Evolutionary conservation across 306 rosid species (phyloP), one percentile per base, ranked within the genome.

Genomic region (Trichosanthes truncata): DNA sequence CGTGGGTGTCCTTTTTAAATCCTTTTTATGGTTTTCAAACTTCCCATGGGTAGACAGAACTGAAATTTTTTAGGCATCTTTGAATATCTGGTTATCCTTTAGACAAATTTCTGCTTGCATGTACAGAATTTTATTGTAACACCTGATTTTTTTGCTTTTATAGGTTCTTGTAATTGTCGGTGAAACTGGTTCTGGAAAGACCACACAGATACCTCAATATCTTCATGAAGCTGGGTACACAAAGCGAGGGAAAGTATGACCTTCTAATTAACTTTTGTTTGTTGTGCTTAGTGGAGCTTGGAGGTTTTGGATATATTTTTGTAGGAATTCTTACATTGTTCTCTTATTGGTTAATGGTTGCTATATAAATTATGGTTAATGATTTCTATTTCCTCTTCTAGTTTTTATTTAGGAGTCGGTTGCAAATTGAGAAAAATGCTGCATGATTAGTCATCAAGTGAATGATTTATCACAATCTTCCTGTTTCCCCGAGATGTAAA

Each of bases 131-230:
- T 46, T 11, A 17, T 73, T 26, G 15, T 48, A 73, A 46, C n/a
- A 20, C 26, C 6, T 1, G 41, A 26, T 73, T 31, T 31, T n/a
- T 31, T 49, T 83, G 43, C 60, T 57, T 59, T 82, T 78, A 20
- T 88, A 92, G 98, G 97, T 95, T 72, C 93, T 95, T 84, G 93
- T 95, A 60, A 95, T 95, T 68, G 97, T 95, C 74, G 97, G 97
- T 75, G 99, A 95, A 90, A 95, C 99, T 13, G 99, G 99, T 86
- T 95, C 99, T 3, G 99, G 99, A 72, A 95, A 95, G 85, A 95
- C 97, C 4, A 91, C 97, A 10, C 99, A 95, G 87, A 93, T 95
- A 83, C 99, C 97, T 46, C 99, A 95, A 78, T 95, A 95, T 90
- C 97, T 95, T 71, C 99, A 95, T 43, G 99, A 95, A 88, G 96